Evolutionary conservation across 139 green algal genomes (phyloP).

Genomic region (Chlamydomonas eustigma): DNA sequence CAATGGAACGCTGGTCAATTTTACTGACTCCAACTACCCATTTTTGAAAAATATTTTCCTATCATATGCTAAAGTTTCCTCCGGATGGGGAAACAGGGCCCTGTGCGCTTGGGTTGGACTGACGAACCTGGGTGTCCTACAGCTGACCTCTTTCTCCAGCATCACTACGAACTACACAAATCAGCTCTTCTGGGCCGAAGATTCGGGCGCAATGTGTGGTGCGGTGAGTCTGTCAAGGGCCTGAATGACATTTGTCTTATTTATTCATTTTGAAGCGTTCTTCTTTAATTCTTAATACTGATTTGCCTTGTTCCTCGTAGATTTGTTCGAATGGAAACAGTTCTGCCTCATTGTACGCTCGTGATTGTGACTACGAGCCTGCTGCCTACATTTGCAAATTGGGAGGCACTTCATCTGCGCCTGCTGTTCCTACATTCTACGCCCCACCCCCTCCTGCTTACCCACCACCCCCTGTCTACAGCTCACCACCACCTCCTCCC

Average conservation of each 20-base stretch:
- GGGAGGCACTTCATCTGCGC: not conserved
- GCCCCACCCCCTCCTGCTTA: not conserved
- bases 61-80: not conserved
- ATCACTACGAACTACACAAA: not conserved
- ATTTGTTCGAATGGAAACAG: not conserved
- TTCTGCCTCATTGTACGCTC: not conserved
- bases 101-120: not conserved
- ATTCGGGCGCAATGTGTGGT: not conserved
- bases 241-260: not conserved
- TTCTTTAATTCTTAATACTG: not conserved
- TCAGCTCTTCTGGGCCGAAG: not conserved
- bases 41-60: not conserved
- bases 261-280: not conserved
- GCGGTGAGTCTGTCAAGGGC: not conserved
- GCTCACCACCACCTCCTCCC: not conserved
- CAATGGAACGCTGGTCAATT: not conserved
- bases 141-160: not conserved
- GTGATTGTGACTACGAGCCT: not conserved
- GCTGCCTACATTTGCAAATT: not conserved
- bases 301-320: not conserved
- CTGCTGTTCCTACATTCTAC: not conserved
- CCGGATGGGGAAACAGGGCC: not conserved
- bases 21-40: not conserved
- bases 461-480: not conserved
- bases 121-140: not conserved